Base-by-base conservation (phyloP, 2,329 filamentous ascomycete genomes). In the Microascus cirrosus region DNA sequence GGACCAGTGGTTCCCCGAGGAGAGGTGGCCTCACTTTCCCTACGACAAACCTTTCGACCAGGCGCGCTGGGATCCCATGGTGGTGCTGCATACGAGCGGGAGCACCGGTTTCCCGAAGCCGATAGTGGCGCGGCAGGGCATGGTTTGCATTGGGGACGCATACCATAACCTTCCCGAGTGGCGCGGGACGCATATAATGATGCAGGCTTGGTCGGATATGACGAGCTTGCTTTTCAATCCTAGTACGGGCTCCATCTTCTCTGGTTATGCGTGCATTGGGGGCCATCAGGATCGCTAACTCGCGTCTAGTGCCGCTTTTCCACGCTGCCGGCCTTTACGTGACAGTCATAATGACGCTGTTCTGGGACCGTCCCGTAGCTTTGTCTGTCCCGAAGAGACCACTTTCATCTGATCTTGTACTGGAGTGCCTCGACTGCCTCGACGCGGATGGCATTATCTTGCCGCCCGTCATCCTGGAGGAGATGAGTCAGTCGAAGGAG, bases 81-180 rank as follows among this genome's bases (percentile, higher is more conserved):
- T 70, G 2, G 67, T 77, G 1, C 61, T 77, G 10, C 76, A 78
- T 63, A 77, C 75, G 0, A 76, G 73, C 56, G 76, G 76, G 6
- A 75, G 70, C 50, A 77, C 75, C 0, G 75, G 75, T 0, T 65
- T 76, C 3, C 76, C 76, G 0, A 77, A 76, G 62, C 75, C 75
- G 2, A 68, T 79, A n/a, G 60, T 74, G 11, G 63, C 67, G 22
- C 63, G 64, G 3, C 69, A 74, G 5, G 75, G 75, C 15, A 67
- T 73, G 64, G 12, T 73, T 15, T 66, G 71, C 1, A 62, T 71
- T 20, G 60, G 57, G 3, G 74, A 78, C 57, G 61, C 56, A 1
- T 66, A 65, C 32, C 67, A 67, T 25, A 54, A 64, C 3, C 42
- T 67, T 1, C 64, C 63, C 0, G 59, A 63, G 2, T 67, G 66